phyloP scores from a whole-genome alignment of 1,284 basidiomycete species.

The Cryptococcus deneoformans region DNA sequence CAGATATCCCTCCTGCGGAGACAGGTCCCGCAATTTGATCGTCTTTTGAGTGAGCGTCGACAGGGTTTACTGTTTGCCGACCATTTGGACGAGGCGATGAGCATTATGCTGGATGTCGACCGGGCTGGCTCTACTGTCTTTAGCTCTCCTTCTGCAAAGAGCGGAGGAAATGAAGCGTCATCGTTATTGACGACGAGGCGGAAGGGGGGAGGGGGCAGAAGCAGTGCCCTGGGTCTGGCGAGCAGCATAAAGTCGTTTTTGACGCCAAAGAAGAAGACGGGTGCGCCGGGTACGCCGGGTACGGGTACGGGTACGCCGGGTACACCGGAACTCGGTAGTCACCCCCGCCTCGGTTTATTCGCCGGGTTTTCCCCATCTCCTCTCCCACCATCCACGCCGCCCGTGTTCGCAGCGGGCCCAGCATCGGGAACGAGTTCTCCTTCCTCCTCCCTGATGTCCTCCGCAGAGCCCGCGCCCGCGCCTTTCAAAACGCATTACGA shows the following conservation, averaged over 20 bases:
- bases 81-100: constrained; percentile 86
- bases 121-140: constrained; percentile 1
- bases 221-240: constrained; percentile 8
- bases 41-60: constrained; percentile 76
- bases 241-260: constrained; percentile 74
- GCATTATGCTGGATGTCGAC: constrained; percentile 62
- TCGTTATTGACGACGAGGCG: background rate
- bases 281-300: too few species aligned
- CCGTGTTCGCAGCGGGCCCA: too few species aligned
- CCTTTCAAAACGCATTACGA: too few species aligned
- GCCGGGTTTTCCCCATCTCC: background rate
- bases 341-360: too few species aligned
- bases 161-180: background rate
- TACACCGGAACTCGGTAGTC: too few species aligned
- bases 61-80: constrained; percentile 89
- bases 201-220: background rate
- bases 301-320: too few species aligned
- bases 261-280: constrained; percentile 62
- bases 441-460: too few species aligned
- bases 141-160: constrained; percentile 21
- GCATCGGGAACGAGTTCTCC: too few species aligned
- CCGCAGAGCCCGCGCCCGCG: too few species aligned
- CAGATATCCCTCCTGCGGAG: constrained; percentile 45
- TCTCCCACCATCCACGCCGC: background rate
- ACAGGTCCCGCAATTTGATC: constrained; percentile 64